Evolutionary conservation across 805 yeast genomes (phyloP).

Genomic region (Nakazawaea peltata): DNA sequence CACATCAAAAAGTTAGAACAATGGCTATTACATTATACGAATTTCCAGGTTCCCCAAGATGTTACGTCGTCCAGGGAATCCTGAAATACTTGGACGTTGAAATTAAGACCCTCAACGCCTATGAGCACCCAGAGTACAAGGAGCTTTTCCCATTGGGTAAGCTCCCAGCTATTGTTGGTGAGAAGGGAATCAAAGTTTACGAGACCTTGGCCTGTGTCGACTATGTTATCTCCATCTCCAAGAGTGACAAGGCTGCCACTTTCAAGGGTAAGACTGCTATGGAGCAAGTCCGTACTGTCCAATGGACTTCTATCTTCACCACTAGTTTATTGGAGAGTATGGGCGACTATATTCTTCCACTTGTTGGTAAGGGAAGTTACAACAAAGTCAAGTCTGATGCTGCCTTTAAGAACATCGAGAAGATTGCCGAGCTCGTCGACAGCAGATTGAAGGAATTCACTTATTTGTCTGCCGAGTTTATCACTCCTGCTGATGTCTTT

Average conservation of each 20-base stretch:
- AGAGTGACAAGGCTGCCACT: conserved; percentile 13
- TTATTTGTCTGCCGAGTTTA: conserved; percentile 39
- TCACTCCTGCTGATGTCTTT: conserved; percentile 59
- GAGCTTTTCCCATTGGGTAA: conserved; percentile 49
- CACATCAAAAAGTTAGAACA: no score
- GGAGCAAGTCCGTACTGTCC: conserved; percentile 50
- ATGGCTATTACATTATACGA: not conserved
- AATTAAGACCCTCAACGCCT: not conserved
- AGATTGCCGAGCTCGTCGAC: conserved; percentile 32
- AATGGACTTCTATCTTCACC: conserved; percentile 65
- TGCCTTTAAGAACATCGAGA: conserved; percentile 22
- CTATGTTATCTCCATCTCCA: conserved; percentile 25
- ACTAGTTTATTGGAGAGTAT: conserved; percentile 39
- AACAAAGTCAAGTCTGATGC: conserved; percentile 41
- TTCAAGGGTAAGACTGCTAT: conserved; percentile 52
- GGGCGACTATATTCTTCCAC: conserved; percentile 41
- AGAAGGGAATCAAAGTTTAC: conserved; percentile 61
- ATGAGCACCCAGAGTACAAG: not conserved
- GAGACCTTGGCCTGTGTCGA: conserved; percentile 59
- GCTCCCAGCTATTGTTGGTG: conserved; percentile 62
- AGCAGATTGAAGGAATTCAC: conserved; percentile 32
- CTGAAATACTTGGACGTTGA: not conserved
- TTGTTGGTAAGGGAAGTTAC: conserved; percentile 43
- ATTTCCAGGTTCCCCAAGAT: not conserved
- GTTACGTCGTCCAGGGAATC: not conserved